phyloP scores from a whole-genome alignment of 352 stramenopile genomes.

The Globisporangium lucens region DNA sequence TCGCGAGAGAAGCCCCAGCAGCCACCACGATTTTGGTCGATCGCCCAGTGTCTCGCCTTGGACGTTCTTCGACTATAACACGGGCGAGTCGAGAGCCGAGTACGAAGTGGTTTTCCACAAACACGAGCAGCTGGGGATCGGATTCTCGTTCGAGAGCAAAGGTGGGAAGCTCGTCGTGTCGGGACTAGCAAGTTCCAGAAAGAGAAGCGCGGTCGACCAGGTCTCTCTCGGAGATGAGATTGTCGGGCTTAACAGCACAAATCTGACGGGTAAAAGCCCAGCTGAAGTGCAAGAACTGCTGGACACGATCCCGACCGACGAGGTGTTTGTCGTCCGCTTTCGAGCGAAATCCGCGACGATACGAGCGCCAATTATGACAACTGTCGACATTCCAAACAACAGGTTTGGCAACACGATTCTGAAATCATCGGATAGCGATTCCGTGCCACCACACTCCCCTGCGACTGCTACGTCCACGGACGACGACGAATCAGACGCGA shows the following conservation, averaged over 20 bases:
- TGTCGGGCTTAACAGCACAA: conserved; percentile 59
- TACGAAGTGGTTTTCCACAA: conserved; percentile 66
- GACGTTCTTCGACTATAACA: conserved; percentile 71
- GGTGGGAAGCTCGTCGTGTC: conserved; percentile 40
- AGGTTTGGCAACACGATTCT: background rate
- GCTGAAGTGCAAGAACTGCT: conserved; percentile 36
- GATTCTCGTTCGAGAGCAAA: conserved; percentile 41
- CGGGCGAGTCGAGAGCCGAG: conserved; percentile 59
- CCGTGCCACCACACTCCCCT: background rate
- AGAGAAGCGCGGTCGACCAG: conserved; percentile 12
- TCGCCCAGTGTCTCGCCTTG: conserved; percentile 60
- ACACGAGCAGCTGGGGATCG: conserved; percentile 25
- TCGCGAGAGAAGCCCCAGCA: conserved; percentile 19
- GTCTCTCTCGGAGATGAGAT: conserved; percentile 52
- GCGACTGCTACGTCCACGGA: background rate
- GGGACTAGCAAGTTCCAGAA: conserved; percentile 14
- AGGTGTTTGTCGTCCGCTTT: conserved; percentile 44
- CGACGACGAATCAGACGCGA: conserved; percentile 9
- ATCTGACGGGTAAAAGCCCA: conserved; percentile 33
- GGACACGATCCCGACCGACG: conserved; percentile 25
- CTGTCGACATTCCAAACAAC: background rate
- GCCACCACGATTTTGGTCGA: conserved; percentile 19
- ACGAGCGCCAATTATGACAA: conserved; percentile 3
- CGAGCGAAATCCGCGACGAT: conserved; percentile 27
- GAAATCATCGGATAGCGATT: background rate